These are phyloP conservation scores for Aureoboletus auriporus DNA, from an alignment of 768 basidiomycete genomes.

Conservation along the genomic window DNA sequence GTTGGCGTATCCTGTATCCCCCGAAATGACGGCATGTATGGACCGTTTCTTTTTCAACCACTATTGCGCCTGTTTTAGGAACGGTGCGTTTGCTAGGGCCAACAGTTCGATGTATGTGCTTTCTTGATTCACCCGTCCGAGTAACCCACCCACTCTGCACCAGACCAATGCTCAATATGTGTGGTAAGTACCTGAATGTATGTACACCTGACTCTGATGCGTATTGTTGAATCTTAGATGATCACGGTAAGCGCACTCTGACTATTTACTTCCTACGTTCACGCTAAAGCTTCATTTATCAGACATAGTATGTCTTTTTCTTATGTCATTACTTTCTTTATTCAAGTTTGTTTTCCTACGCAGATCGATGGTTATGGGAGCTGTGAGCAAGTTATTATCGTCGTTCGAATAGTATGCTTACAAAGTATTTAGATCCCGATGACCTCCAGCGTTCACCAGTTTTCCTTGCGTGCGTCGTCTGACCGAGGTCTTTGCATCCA, in stretches of 20 bases:
- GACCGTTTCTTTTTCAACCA: constrained; percentile 91
- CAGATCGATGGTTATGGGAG: constrained; percentile 84
- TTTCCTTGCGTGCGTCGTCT: constrained; percentile 56
- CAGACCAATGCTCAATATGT: constrained; percentile 87
- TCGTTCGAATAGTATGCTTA: background rate
- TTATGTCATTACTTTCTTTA: background rate
- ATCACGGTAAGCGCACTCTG: constrained; percentile 56
- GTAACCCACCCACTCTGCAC: constrained; percentile 2
- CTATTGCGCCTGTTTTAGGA: constrained; percentile 82
- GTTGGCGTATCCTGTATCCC: constrained; percentile 53
- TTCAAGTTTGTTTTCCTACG: background rate
- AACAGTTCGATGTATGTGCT: constrained; percentile 80
- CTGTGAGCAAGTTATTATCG: constrained; percentile 43
- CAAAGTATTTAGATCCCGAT: constrained; percentile 61
- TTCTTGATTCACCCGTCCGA: background rate
- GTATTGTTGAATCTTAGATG: constrained; percentile 44
- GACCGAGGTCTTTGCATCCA: background rate
- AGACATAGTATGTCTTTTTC: constrained; percentile 43
- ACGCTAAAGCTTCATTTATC: constrained; percentile 15
- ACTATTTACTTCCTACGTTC: background rate
- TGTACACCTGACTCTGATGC: background rate
- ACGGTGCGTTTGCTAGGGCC: constrained; percentile 86
- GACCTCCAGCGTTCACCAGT: constrained; percentile 69
- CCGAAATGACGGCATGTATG: constrained; percentile 70
- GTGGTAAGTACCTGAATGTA: constrained; percentile 43